Percentiles rank a stretch among this genome's conserved stretches.
These are phyloP conservation scores for Irpex sp. DNA, from an alignment of 1,284 basidiomycete genomes.

Conservation along the genomic window DNA sequence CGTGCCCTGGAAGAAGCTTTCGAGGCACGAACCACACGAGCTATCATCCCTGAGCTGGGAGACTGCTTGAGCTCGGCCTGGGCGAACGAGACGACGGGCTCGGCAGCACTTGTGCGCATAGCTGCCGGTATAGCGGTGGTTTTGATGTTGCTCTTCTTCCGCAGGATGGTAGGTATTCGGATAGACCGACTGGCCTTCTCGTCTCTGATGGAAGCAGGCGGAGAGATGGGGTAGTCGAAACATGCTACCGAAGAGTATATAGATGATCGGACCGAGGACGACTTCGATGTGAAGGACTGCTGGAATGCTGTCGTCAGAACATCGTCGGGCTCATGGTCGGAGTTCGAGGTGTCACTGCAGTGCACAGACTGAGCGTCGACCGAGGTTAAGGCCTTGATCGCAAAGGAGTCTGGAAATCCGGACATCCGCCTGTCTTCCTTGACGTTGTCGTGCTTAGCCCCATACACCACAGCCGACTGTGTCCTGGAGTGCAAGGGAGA, in stretches of 20 bases:
- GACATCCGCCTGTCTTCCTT: background rate
- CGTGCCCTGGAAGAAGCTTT: slow-evolving; percentile 7
- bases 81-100: slow-evolving; percentile 18
- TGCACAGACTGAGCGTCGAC: background rate
- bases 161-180: slow-evolving; percentile 1
- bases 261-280: slow-evolving; percentile 7
- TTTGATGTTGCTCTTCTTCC: slow-evolving; percentile 5
- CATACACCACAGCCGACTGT: slow-evolving; percentile 10
- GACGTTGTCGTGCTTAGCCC: background rate
- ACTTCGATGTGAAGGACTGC: slow-evolving; percentile 14
- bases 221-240: slow-evolving; percentile 2
- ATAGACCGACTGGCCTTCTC: background rate
- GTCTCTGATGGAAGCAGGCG: slow-evolving; percentile 7
- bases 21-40: slow-evolving; percentile 7
- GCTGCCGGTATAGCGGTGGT: slow-evolving; percentile 4
- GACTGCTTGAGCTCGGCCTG: slow-evolving; percentile 15
- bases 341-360: slow-evolving; percentile 1
- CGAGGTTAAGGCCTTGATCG: background rate
- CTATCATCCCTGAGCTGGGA: slow-evolving; percentile 1
- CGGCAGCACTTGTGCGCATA: slow-evolving; percentile 16
- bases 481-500: slow-evolving; percentile 9
- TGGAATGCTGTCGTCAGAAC: slow-evolving; percentile 17
- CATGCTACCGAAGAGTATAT: slow-evolving; percentile 2
- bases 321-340: slow-evolving; percentile 2
- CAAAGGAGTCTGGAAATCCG: background rate